Base-by-base conservation (phyloP, 1,284 basidiomycete genomes). In the Apiotrichum mycotoxinovorans region DNA sequence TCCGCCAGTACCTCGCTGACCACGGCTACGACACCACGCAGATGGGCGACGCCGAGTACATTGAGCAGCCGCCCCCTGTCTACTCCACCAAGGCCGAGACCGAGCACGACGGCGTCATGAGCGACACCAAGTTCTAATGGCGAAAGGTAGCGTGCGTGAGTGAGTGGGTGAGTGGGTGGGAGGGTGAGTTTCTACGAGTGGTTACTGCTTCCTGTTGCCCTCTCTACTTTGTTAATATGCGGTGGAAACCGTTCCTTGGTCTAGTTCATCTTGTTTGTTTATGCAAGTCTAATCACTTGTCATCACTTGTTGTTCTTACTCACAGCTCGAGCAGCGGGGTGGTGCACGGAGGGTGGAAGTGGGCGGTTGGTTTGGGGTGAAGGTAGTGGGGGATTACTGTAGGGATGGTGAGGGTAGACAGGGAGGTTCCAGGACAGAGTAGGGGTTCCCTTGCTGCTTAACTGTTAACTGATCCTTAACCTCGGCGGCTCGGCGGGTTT, bases 1-100 rank as follows among this genome's bases (percentile, higher is more conserved):
- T 92, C 83, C 87, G 88, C 58, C 82, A 81, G 65, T 91, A 91
- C 71, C 82, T 93, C 53, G 85, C 85, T 65, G 80, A 75, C 12
- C 73, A 91, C 68, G 89, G 89, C 7, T 92, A 84, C 68, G 63
- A 65, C 54, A 37, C 55, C n/a, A 51, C 53, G 43, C 52, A 54
- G 44, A 52, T 60, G 18, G 58, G 58, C 47, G 57, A 58, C 44
- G 58, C 25, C 40, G 18, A n/a, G 1, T 40, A 8, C 17, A 14
- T 37, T 41, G 46, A 52, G 50, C n/a, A 38, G 41, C 30, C 27
- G 20, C 17, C 26, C 30, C 18, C 20, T 22, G 14, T 8, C 22
- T 15, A 23, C 17, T 22, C 14, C 20, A 30, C 33, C 10, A 41
- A 52, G 33, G n/a, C 9, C n/a, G 27, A 23, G n/a, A 27, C 30